Evolutionary conservation across 1,139 yeast species (phyloP), one percentile per base, ranked within the genome.

Genomic region (Pichia kudriavzevii): DNA sequence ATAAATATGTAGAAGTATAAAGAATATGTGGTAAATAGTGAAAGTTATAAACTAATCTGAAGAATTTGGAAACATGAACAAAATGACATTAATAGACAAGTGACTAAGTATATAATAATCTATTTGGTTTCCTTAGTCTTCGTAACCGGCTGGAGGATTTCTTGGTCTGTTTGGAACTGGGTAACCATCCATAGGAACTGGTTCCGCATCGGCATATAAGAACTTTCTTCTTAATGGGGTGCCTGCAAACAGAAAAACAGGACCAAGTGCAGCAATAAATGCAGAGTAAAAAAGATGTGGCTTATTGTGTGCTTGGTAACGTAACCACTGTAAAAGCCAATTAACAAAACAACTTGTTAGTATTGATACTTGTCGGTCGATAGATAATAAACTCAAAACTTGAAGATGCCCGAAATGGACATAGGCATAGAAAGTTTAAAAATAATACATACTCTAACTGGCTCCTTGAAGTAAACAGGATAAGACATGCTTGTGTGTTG

Each of bases 221-320:
- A 64, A 78, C 57, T 71, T 75, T 58, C 80, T 72, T 68, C 94
- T 76, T 38, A 81, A 54, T 32, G 91, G 91, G 34, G 88, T 69
- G 35, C 71, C 69, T 32, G 68, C 63, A 47, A 79, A 59, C 9
- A 72, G 63, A 40, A 80, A 66, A 13, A 74, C 60, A 12, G 93
- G 93, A 8, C 83, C 87, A 30, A 79, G 57, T 32, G 75, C 58
- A 9, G 88, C 94, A 49, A 82, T 65, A 26, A 68, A 66, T 19
- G 76, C 69, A n/a, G 91, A 68, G 56, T 69, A 77, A 59, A 81
- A 79, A 48, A 81, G 67, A 58, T 81, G 87, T 35, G 94, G 94
- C 56, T 76, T 75, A 47, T 75, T 75, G 62, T 81, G 84, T 27
- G 91, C 82, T 49, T 79, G 80, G 61, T 75, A 81, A 58, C 88